Percentiles rank a stretch among this genome's conserved stretches.
Evolutionary conservation across 768 basidiomycete species (phyloP).

Genomic region (Naganishia kalamii): DNA sequence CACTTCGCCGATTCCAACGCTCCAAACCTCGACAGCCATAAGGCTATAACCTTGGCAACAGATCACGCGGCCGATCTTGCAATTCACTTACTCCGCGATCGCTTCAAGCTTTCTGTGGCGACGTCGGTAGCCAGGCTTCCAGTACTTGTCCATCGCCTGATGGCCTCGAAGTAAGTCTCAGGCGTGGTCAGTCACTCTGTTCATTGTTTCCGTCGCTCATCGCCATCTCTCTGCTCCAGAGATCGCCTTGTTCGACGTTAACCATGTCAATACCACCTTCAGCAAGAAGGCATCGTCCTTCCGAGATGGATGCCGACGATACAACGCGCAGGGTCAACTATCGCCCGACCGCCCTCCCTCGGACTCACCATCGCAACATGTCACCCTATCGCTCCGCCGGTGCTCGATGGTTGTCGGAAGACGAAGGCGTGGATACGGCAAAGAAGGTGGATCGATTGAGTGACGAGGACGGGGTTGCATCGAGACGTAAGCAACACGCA

Average conservation of each 20-base stretch:
- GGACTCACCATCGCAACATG: conserved; percentile 15
- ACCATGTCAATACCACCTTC: conserved; percentile 14
- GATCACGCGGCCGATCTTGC: background rate
- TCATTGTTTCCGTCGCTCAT: background rate
- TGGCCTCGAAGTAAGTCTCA: background rate
- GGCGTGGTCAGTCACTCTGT: background rate
- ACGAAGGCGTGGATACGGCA: conserved; percentile 32
- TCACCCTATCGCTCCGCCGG: conserved; percentile 8
- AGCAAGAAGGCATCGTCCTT: conserved; percentile 17
- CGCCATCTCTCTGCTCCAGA: background rate
- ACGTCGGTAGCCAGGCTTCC: background rate
- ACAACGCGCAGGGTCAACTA: conserved; percentile 18
- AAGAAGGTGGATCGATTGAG: conserved; percentile 5
- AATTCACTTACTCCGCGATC: background rate
- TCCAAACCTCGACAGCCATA: no score
- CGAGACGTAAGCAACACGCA: background rate
- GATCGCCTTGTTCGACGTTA: background rate
- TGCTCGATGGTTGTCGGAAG: conserved; percentile 42
- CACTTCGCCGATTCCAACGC: no score
- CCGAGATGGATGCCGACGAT: conserved; percentile 14
- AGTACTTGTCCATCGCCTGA: background rate
- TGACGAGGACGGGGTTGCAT: conserved; percentile 12
- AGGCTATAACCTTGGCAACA: no score
- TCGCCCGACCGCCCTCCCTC: conserved; percentile 22
- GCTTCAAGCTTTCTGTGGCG: background rate